phyloP scores from a whole-genome alignment of 2,329 filamentous ascomycete species.

The Leptodontidium sp. region DNA sequence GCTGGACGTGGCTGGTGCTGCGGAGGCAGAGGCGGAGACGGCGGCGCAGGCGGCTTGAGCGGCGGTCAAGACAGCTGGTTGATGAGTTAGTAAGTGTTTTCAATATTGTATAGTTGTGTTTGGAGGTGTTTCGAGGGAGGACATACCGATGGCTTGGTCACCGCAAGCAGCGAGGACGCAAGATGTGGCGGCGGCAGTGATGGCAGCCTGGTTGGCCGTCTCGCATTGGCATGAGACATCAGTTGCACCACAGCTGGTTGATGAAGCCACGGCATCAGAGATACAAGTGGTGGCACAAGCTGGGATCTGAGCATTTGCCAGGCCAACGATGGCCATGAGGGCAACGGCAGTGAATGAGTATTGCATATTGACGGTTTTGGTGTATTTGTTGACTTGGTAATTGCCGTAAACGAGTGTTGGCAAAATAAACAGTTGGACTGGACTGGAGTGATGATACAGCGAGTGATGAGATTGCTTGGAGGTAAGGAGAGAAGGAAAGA shows the following conservation, averaged over 20 bases:
- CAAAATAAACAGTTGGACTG: not conserved
- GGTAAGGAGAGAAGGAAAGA: slow-evolving; percentile 3
- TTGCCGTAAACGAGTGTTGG: slow-evolving; percentile 33
- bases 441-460: not conserved
- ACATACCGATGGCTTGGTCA: slow-evolving; percentile 32
- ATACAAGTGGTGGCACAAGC: slow-evolving; percentile 38
- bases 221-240: slow-evolving; percentile 40
- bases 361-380: slow-evolving; percentile 36
- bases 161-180: slow-evolving; percentile 39
- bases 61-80: slow-evolving; percentile 27
- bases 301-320: slow-evolving; percentile 35
- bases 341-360: slow-evolving; percentile 35
- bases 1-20: not conserved
- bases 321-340: slow-evolving; percentile 31
- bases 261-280: slow-evolving; percentile 31
- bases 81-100: slow-evolving; percentile 10
- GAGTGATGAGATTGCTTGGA: slow-evolving; percentile 1
- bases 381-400: not conserved
- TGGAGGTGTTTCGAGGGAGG: not conserved
- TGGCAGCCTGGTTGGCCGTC: slow-evolving; percentile 31
- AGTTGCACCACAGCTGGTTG: slow-evolving; percentile 33
- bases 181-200: slow-evolving; percentile 34
- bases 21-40: not conserved
- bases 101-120: not conserved
- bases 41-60: slow-evolving; percentile 27